phyloP scores from a whole-genome alignment of 176 grass and related monocot genomes.

The Eragrostis nindensis region DNA sequence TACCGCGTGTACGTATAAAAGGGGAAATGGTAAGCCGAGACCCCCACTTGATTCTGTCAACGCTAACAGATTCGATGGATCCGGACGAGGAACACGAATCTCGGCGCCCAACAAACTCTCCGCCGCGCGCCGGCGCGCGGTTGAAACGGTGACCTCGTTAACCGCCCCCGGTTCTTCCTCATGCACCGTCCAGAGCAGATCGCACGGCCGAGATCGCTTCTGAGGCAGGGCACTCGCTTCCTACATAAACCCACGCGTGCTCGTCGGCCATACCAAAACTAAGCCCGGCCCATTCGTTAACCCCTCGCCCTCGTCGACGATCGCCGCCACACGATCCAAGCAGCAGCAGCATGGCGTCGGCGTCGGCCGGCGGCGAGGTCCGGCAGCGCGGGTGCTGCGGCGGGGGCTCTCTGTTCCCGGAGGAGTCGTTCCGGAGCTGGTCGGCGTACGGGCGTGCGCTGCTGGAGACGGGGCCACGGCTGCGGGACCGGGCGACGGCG shows the following conservation, averaged over 20 bases:
- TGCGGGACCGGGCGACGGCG: slow-evolving; percentile 53
- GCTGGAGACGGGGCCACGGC: slow-evolving; percentile 54
- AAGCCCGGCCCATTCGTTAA: neutral
- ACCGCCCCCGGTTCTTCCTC: neutral
- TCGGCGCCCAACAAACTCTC: neutral
- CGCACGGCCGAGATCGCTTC: neutral
- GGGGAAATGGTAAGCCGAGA: too few species aligned
- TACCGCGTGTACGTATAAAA: too few species aligned
- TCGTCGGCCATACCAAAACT: neutral
- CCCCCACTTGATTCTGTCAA: neutral
- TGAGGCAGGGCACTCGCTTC: neutral
- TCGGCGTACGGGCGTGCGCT: slow-evolving; percentile 59
- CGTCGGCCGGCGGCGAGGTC: slow-evolving; percentile 19
- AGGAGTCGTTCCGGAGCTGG: slow-evolving; percentile 79
- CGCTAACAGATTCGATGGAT: neutral
- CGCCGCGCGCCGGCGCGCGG: too few species aligned
- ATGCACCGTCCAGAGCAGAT: neutral
- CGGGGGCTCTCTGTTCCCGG: slow-evolving; percentile 55
- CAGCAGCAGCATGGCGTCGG: slow-evolving; percentile 42
- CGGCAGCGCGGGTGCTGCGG: slow-evolving; percentile 30
- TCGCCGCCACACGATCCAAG: neutral
- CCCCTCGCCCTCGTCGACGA: neutral
- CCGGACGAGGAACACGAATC: neutral
- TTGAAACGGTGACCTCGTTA: neutral
- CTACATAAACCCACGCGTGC: neutral